Percentiles rank a stretch among this genome's conserved stretches.
These are phyloP conservation scores for Fusarium sp. DNA, from an alignment of 2,329 filamentous ascomycete species.

Conservation along the genomic window DNA sequence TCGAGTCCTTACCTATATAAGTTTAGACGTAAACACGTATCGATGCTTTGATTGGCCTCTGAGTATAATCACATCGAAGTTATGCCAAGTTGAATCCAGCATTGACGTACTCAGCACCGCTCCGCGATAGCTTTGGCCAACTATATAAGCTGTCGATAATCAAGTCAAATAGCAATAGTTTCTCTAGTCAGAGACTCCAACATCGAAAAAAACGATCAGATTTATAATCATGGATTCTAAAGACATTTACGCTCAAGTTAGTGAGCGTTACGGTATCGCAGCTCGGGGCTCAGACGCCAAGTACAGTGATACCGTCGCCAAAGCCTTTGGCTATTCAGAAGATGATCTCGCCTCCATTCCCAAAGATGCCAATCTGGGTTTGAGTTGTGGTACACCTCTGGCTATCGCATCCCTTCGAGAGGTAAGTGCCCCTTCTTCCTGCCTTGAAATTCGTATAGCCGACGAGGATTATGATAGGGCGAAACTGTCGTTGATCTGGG, in stretches of 20 bases:
- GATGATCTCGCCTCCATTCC: conserved; percentile 11
- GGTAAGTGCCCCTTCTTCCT: fast-evolving
- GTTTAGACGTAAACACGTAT: neutral
- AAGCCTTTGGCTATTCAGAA: conserved; percentile 15
- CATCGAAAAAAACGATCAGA: neutral
- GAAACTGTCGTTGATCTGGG: conserved; percentile 17
- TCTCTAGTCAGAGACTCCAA: neutral
- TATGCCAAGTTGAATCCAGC: too few species aligned
- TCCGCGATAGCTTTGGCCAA: too few species aligned
- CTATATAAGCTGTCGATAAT: neutral
- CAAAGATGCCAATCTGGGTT: conserved; percentile 2
- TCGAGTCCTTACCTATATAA: conserved; percentile 4
- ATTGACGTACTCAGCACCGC: neutral
- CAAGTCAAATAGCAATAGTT: too few species aligned
- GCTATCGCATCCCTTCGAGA: neutral
- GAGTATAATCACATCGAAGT: too few species aligned
- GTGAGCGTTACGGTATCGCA: conserved; percentile 2
- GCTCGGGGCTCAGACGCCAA: neutral
- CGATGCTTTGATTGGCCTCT: neutral
- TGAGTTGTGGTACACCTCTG: conserved; percentile 12
- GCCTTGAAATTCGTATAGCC: fast-evolving
- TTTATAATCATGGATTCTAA: neutral
- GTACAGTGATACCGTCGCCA: conserved; percentile 9
- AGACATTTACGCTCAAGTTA: conserved; percentile 5
- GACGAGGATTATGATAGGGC: neutral